A percentile compares a stretch with the other conserved stretches of the same genome.
Conservation (phyloP, 2,329 filamentous ascomycete species). For the Nemania sp. region DNA sequence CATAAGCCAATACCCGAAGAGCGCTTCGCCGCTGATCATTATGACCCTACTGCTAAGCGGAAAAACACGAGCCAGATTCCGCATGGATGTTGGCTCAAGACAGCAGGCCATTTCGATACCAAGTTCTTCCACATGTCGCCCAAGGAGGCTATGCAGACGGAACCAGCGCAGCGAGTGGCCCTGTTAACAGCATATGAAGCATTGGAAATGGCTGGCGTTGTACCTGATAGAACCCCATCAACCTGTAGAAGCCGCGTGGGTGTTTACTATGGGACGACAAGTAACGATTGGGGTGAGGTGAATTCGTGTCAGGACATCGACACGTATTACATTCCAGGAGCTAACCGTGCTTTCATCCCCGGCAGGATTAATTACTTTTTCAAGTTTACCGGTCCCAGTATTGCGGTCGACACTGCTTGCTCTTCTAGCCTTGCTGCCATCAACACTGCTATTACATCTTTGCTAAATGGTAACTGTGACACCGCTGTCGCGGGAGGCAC, state of each 20-base stretch:
- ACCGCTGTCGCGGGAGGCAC: slow-evolving; percentile 72
- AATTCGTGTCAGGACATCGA: slow-evolving; percentile 70
- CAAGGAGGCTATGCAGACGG: slow-evolving; percentile 56
- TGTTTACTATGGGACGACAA: slow-evolving; percentile 41
- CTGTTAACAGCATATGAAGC: slow-evolving; percentile 76
- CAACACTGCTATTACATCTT: slow-evolving; percentile 62
- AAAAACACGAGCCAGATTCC: slow-evolving; percentile 40
- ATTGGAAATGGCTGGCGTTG: slow-evolving; percentile 68
- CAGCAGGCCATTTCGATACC: slow-evolving; percentile 42
- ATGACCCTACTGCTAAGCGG: slow-evolving; percentile 41
- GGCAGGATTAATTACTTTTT: slow-evolving; percentile 56
- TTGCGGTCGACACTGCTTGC: slow-evolving; percentile 50
- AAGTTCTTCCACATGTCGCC: slow-evolving; percentile 46
- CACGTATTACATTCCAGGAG: slow-evolving; percentile 55
- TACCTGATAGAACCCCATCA: slow-evolving; percentile 40
- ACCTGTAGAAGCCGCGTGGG: slow-evolving; percentile 40
- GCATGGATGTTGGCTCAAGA: slow-evolving; percentile 40
- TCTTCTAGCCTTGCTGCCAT: slow-evolving; percentile 46
- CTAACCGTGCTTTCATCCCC: slow-evolving; percentile 51
- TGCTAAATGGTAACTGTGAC: slow-evolving; percentile 72
- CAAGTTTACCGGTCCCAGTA: slow-evolving; percentile 51
- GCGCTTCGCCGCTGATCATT: slow-evolving; percentile 41
- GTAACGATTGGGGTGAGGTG: slow-evolving; percentile 67
- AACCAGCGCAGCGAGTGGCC: slow-evolving; percentile 73
- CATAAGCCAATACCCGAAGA: slow-evolving; percentile 41